phyloP scores from a whole-genome alignment of 1,284 basidiomycete genomes.

The Ustilago bromivora region DNA sequence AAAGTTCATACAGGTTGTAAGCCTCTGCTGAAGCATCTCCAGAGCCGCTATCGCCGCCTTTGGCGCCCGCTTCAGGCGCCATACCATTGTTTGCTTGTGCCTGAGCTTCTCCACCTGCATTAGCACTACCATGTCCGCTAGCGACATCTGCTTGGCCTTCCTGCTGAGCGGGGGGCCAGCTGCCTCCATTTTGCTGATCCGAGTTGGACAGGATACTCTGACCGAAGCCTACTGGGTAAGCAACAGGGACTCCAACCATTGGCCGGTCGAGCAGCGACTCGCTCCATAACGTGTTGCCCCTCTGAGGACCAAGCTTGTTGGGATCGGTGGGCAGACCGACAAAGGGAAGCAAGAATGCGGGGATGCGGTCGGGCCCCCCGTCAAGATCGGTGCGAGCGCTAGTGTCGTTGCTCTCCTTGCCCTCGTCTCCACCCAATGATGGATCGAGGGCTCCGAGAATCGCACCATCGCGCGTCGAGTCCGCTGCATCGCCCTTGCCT shows the following conservation, averaged over 20 bases:
- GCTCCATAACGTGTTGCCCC: constrained; percentile 43
- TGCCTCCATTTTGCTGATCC: constrained; percentile 37
- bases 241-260: constrained; percentile 46
- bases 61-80: constrained; percentile 10
- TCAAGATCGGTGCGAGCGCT: constrained; percentile 31
- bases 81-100: constrained; percentile 16
- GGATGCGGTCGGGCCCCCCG: constrained; percentile 38
- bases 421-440: constrained; percentile 24
- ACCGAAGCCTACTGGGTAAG: constrained; percentile 46
- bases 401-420: constrained; percentile 13
- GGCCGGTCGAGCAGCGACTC: constrained; percentile 52
- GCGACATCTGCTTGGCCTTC: constrained; percentile 8
- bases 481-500: constrained; percentile 8
- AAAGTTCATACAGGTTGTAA: constrained; percentile 47
- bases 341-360: constrained; percentile 47
- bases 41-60: constrained; percentile 10
- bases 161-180: constrained; percentile 24
- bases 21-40: constrained; percentile 32
- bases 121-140: neutral
- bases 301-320: constrained; percentile 40
- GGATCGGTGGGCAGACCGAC: constrained; percentile 52
- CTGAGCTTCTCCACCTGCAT: constrained; percentile 10
- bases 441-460: constrained; percentile 36
- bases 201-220: constrained; percentile 18
- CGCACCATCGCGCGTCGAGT: constrained; percentile 14